These are phyloP conservation scores for Apiospora hydei DNA, from an alignment of 2,329 filamentous ascomycete genomes.

Conservation along the genomic window DNA sequence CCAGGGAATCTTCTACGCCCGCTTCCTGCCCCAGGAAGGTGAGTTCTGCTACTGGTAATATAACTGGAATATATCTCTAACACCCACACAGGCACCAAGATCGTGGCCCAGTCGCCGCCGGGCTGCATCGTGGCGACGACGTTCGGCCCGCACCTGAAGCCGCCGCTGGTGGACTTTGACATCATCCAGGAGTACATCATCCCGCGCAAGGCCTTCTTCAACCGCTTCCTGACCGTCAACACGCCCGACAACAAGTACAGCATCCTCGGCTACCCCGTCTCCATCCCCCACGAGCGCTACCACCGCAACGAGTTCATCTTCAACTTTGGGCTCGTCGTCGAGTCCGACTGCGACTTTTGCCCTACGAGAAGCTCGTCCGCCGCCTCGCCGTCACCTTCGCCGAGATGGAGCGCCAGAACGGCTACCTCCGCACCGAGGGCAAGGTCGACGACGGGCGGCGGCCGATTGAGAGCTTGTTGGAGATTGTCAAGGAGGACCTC, in stretches of 20 bases:
- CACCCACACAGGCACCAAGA: slow-evolving; percentile 59
- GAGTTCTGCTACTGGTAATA: slow-evolving; percentile 29
- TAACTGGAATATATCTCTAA: slow-evolving; percentile 30
- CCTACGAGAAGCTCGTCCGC: slow-evolving; percentile 84
- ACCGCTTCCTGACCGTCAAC: slow-evolving; percentile 83
- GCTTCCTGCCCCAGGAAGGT: slow-evolving; percentile 73
- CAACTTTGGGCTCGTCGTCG: slow-evolving; percentile 90
- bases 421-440: slow-evolving; percentile 69
- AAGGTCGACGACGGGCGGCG: slow-evolving; percentile 62
- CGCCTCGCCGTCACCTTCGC: slow-evolving; percentile 86
- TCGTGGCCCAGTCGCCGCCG: slow-evolving; percentile 68
- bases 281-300: slow-evolving; percentile 83
- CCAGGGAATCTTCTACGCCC: slow-evolving; percentile 74
- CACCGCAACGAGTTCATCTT: slow-evolving; percentile 97
- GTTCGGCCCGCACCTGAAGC: slow-evolving; percentile 51
- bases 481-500: slow-evolving; percentile 82
- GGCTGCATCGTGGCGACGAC: slow-evolving; percentile 63
- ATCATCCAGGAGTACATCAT: slow-evolving; percentile 93
- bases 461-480: slow-evolving; percentile 83
- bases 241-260: slow-evolving; percentile 74
- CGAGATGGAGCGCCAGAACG: slow-evolving; percentile 89
- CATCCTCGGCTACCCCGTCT: slow-evolving; percentile 88
- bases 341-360: slow-evolving; percentile 72
- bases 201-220: slow-evolving; percentile 93
- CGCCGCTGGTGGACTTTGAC: slow-evolving; percentile 82